Evolutionary conservation across 139 green algal species (phyloP).

Genomic region (Deuterostichococcus epilithicus): DNA sequence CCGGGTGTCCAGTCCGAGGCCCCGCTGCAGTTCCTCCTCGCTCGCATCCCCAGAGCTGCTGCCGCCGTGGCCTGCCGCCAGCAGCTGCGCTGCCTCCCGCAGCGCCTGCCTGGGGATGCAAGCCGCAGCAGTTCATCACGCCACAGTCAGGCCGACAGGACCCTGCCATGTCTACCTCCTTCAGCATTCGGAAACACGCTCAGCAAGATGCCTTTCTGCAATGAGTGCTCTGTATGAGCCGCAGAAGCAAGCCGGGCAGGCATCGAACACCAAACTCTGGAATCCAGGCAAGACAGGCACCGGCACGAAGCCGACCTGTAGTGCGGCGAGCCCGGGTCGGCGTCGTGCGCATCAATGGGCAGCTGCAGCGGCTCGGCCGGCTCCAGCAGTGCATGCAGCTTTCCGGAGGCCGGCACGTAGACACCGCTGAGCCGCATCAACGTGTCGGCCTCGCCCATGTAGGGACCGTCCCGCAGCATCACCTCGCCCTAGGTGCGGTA

Average conservation of each 20-base stretch:
- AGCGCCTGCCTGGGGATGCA: slow-evolving; percentile 26
- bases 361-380: slow-evolving; percentile 7
- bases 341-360: neutral
- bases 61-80: neutral
- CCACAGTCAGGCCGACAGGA: too few relatives aligned
- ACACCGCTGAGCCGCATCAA: slow-evolving; percentile 48
- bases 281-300: neutral
- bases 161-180: too few relatives aligned
- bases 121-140: too few relatives aligned
- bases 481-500: slow-evolving; percentile 53
- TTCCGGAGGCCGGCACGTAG: slow-evolving; percentile 32
- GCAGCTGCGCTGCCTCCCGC: slow-evolving; percentile 7
- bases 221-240: too few relatives aligned
- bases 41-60: neutral
- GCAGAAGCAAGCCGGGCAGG: too few relatives aligned
- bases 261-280: too few relatives aligned
- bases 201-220: too few relatives aligned
- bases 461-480: slow-evolving; percentile 54
- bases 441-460: slow-evolving; percentile 46
- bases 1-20: neutral
- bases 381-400: slow-evolving; percentile 40
- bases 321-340: neutral
- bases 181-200: too few relatives aligned
- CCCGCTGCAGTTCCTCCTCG: neutral
- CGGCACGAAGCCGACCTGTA: slow-evolving; percentile 12